A percentile compares a stretch with the other conserved stretches of the same genome.
Conservation (phyloP, 2,329 filamentous ascomycete genomes). For the Fusarium protoensiforme region DNA sequence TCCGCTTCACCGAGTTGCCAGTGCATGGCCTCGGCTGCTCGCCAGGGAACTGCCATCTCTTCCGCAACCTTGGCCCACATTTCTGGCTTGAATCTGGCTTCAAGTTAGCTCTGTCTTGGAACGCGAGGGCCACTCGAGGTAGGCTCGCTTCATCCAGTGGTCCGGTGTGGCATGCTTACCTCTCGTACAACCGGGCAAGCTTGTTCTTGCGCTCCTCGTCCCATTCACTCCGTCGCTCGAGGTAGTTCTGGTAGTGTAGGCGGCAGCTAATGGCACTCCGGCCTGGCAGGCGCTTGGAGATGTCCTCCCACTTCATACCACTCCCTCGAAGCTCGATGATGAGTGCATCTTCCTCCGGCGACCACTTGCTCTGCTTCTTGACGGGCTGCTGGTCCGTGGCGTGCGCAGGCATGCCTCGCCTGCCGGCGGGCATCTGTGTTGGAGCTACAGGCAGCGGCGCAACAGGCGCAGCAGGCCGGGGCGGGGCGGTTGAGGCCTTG, state of each 20-base stretch:
- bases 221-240: constrained; percentile 93
- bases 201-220: constrained; percentile 98
- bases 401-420: constrained; percentile 57
- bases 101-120: constrained; percentile 28
- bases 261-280: constrained; percentile 94
- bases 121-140: background rate
- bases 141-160: background rate
- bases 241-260: constrained; percentile 96
- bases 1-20: constrained; percentile 95
- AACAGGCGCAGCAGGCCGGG: constrained; percentile 41
- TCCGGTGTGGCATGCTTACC: constrained; percentile 63
- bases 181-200: constrained; percentile 91
- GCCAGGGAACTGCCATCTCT: constrained; percentile 95
- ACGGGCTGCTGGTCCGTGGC: constrained; percentile 76
- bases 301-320: constrained; percentile 99
- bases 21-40: constrained; percentile 96
- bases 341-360: constrained; percentile 88
- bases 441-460: constrained; percentile 46
- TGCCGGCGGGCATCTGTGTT: constrained; percentile 45
- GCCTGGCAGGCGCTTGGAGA: constrained; percentile 89
- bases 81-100: constrained; percentile 87
- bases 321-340: constrained; percentile 91
- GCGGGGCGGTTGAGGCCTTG: constrained; percentile 30
- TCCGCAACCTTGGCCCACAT: constrained; percentile 98
- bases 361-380: constrained; percentile 98